Evolutionary conservation across 1,139 yeast species (phyloP).

Genomic region (Candida sp.): DNA sequence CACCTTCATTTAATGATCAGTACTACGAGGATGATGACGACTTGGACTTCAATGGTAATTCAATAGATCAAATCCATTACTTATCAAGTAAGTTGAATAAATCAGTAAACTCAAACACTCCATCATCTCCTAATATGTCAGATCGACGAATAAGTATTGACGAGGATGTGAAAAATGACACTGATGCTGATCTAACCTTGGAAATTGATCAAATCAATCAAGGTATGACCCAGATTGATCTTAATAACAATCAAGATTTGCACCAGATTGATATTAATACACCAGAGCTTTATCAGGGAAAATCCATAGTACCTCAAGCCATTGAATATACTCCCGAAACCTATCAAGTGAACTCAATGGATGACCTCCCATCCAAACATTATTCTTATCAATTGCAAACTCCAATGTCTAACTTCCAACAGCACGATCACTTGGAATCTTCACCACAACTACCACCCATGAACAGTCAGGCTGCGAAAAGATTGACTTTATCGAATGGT

Average conservation of each 20-base stretch:
- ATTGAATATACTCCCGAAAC: not conserved
- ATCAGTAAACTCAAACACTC: not conserved
- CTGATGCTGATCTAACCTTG: conserved; percentile 2
- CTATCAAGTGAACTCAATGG: not conserved
- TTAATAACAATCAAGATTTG: not conserved
- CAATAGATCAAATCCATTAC: conserved; percentile 1
- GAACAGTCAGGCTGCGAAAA: conserved; percentile 17
- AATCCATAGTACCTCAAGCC: not conserved
- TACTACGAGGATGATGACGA: conserved; percentile 9
- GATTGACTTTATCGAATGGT: conserved; percentile 26
- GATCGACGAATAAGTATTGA: conserved; percentile 3
- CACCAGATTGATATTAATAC: not conserved
- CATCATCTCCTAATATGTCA: not conserved
- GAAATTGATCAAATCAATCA: conserved; percentile 2
- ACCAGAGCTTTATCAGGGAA: not conserved
- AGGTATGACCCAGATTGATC: not conserved
- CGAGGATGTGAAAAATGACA: conserved; percentile 7
- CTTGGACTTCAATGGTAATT: conserved; percentile 7
- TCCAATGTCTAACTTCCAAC: conserved; percentile 16
- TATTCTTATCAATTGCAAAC: conserved; percentile 16
- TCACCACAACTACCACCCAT: conserved; percentile 38
- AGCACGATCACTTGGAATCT: conserved; percentile 19
- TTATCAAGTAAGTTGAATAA: not conserved
- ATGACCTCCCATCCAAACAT: not conserved
- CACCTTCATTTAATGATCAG: conserved; percentile 1